Evolutionary conservation across 2,329 filamentous ascomycete species (phyloP), one percentile per base, ranked within the genome.

Genomic region (Fusarium scirpi): DNA sequence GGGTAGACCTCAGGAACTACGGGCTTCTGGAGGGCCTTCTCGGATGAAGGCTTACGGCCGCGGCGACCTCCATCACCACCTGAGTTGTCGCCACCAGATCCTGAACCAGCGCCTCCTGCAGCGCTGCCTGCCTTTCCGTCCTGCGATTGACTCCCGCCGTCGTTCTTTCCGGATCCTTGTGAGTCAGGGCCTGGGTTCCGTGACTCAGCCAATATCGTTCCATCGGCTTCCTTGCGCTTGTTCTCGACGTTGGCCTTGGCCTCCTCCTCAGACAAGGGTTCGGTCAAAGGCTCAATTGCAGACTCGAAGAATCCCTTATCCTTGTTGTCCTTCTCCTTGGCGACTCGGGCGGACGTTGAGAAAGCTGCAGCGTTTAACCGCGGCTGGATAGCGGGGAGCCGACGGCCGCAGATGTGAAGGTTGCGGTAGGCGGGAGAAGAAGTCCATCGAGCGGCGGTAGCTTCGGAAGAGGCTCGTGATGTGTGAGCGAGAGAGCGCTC

Each of bases 1-100:
- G 96, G 96, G 79, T 99, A 99, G 45, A 98, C 91, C 67, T 99
- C 96, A 16, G 96, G 96, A 16, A 98, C 92, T 5, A 91, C 89
- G 3, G 94, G 92, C 82, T 98, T 98, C 75, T 94, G 90, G 41
- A 98, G 85, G 25, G 92, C 90, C 76, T 89, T 90, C 65, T 96
- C 93, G n/a, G 80, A 76, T 34, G 90, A 86, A 34, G 90, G 86
- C 78, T 92, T 94, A 72, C 89, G 87, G 58, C 93, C 90, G 76
- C 90, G 92, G 80, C 89, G 91, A 52, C 91, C 89, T 25, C 91
- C 87, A 73, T 91, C 89, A 41, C 87, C 78, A 9, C 78, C 85
- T 5, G 84, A 81, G 12, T 87, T 86, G 70, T 91, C 89, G 58
- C 85, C 85, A 18, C 85, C 76, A 24, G 85, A 83, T 10, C 86